These are phyloP conservation scores for Ensete ventricosum DNA, from an alignment of 176 grass and related monocot genomes.

Conservation along the genomic window DNA sequence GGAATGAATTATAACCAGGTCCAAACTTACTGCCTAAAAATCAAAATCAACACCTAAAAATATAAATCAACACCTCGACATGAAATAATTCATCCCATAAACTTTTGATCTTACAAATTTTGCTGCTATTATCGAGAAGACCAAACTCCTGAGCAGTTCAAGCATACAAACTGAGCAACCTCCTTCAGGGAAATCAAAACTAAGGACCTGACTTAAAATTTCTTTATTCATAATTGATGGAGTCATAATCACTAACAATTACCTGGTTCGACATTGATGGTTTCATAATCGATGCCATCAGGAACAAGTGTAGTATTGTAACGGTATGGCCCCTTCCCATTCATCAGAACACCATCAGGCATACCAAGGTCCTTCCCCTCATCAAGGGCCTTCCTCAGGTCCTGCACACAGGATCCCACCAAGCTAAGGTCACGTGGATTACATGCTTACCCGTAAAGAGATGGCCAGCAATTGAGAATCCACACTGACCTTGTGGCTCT, in stretches of 20 bases:
- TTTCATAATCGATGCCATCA: slow-evolving; percentile 54
- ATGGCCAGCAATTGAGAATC: neutral
- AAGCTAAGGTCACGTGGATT: neutral
- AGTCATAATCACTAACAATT: neutral
- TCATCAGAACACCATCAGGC: slow-evolving; percentile 75
- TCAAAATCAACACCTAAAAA: too few species aligned
- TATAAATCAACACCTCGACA: too few species aligned
- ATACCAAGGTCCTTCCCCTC: slow-evolving; percentile 53
- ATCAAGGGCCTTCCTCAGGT: slow-evolving; percentile 72
- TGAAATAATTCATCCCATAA: too few species aligned
- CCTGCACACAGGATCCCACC: slow-evolving; percentile 36
- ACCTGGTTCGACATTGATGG: slow-evolving; percentile 77
- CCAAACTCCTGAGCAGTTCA: too few species aligned
- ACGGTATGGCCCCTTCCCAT: slow-evolving; percentile 70
- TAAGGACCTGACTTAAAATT: too few species aligned
- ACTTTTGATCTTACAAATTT: neutral
- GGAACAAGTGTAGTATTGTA: slow-evolving; percentile 54
- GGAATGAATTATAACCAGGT: too few species aligned
- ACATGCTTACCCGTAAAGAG: neutral
- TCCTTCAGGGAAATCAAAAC: too few species aligned
- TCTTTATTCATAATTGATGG: too few species aligned
- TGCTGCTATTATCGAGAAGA: neutral
- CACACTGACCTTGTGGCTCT: slow-evolving; percentile 55
- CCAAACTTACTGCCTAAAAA: too few species aligned
- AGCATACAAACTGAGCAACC: too few species aligned